Evolutionary conservation across 768 basidiomycete genomes (phyloP), one percentile per base, ranked within the genome.

Genomic region (Termitomyces sp.): DNA sequence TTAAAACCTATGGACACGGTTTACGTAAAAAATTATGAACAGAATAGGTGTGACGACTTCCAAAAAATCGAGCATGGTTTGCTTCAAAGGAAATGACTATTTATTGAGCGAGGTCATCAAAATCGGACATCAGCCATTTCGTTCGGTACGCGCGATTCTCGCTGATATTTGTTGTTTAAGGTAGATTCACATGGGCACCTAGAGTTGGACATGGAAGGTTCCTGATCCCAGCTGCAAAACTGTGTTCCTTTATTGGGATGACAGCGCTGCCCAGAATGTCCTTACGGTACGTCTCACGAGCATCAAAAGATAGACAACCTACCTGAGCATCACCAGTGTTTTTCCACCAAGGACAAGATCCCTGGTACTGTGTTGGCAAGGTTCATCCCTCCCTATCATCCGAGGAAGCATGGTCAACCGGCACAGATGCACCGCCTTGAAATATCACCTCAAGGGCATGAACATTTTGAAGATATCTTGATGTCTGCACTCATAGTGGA

Each of bases 401-500:
- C 69, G 16, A 72, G 78, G 55, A 74, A 71, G 55, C 71, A 73
- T 54, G 76, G 76, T 20, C 71, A 75, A 60, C 63, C 71, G 28
- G 58, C 65, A 20, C 75, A 75, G 52, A 65, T 69, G 57, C 71
- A 75, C 28, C 75, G 73, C 57, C 64, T 80, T 50, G 71, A 80
- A 18, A 71, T 80, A 18, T 72, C 75, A 28, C 75, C 78, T 1
- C 66, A 71, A 62, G 78, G 79, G 1, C 75, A 79, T 59, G 74
- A 76, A 49, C 69, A 66, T 53, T 70, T 79, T 49, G 80, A 80
- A 56, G 79, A 81, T 50, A 75, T 80, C 33, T 64, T 80, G 18
- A 71, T 81, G 56, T 78, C 76, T n/a, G 72, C 72, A 15, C 67
- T 79, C 32, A 73, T 79, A 45, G 71, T 79, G 33, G 77, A 79